Evolutionary conservation across 2,329 filamentous ascomycete species (phyloP).

Genomic region (Aspergillus intermedius): DNA sequence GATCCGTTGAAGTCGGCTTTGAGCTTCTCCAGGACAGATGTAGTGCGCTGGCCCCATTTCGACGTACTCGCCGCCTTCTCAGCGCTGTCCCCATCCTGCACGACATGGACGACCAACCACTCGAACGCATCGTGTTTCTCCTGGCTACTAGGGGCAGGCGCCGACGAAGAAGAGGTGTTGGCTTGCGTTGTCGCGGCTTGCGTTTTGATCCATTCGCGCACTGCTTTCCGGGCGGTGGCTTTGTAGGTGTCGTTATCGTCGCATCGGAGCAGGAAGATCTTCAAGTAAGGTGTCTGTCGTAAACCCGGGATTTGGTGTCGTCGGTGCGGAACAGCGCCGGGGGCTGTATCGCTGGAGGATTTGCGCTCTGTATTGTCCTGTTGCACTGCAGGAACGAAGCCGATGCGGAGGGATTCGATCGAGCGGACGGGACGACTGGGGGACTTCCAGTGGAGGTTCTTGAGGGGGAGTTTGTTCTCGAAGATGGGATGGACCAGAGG

Average conservation of each 20-base stretch:
- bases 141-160: constrained; percentile 52
- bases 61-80: constrained; percentile 62
- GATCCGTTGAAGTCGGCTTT: constrained; percentile 81
- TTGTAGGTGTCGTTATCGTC: constrained; percentile 97
- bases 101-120: constrained; percentile 89
- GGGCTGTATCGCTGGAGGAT: constrained; percentile 31
- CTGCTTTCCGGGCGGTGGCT: constrained; percentile 63
- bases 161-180: constrained; percentile 6
- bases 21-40: constrained; percentile 81
- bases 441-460: constrained; percentile 95
- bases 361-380: constrained; percentile 30
- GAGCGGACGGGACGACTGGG: constrained; percentile 84
- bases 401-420: constrained; percentile 86
- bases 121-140: constrained; percentile 96
- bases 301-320: constrained; percentile 93
- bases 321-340: constrained; percentile 43
- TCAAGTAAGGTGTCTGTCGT: constrained; percentile 87
- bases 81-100: constrained; percentile 65
- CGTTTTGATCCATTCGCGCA: constrained; percentile 86
- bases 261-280: constrained; percentile 80
- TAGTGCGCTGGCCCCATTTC: constrained; percentile 71
- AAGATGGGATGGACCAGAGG: constrained; percentile 72
- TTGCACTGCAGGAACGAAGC: constrained; percentile 62
- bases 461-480: constrained; percentile 71
- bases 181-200: constrained; percentile 55